Base-by-base conservation (phyloP, 2,329 filamentous ascomycete genomes). In the Clonostachys byssicola region DNA sequence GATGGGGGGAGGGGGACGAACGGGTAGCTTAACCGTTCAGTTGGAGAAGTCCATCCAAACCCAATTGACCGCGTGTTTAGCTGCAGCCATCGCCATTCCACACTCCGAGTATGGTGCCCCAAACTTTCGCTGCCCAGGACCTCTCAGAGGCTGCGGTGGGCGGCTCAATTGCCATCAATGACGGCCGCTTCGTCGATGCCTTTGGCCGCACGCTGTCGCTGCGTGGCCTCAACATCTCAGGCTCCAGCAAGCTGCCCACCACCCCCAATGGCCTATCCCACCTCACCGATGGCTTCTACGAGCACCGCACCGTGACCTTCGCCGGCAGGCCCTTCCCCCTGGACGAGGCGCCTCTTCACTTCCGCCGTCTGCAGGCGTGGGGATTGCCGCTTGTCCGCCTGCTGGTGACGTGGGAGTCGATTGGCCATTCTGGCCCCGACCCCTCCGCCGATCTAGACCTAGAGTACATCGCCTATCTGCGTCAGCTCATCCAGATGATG, bases 321-420 rank as follows among this genome's bases (percentile, higher is more conserved):
- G 48, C 60, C 6, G 68, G 68, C 1, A 54, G 66, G 9, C 68
- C 68, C 1, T 71, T 71, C 40, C 62, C 61, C 0, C 53, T 69
- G 0, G 60, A 62, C 16, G 64, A 70, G 36, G 68, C 68, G 6
- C 64, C 60, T 20, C 55, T 69, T 34, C 69, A 71, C 46, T 69
- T 70, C 45, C 54, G 58, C 16, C 58, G 66, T 3, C 56, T 71
- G 30, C 60, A 56, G 43, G 59, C 62, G 34, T 71, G 68, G 68
- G 68, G 68, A 0, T 49, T 67, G 35, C 64, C 67, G 33, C 52
- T 71, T 20, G 57, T 70, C 12, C 60, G 68, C 23, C 58, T 71
- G 45, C 64, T 71, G 12, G 66, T 71, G n/a, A 68, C 66, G 5
- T 71, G 68, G 68, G 68, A 71, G 48, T 64, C 68, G 6, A 54